Evolutionary conservation across 371 early-diverging fungal genomes (phyloP).

Genomic region (Mucor saturninus): DNA sequence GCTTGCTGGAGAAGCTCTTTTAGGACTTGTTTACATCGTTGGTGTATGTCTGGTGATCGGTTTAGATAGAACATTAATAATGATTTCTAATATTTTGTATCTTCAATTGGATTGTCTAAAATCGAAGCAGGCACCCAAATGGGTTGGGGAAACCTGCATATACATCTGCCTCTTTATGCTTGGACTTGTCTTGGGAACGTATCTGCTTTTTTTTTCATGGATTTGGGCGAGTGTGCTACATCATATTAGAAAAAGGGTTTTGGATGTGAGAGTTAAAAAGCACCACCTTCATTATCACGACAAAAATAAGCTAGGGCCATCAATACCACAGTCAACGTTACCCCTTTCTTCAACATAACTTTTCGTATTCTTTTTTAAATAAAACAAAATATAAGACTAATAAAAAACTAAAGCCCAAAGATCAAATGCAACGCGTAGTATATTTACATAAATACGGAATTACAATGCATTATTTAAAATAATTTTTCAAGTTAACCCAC

Average conservation of each 20-base stretch:
- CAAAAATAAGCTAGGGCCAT: neutral
- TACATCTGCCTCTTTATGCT: constrained; percentile 22
- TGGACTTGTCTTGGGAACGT: constrained; percentile 39
- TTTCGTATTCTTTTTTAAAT: neutral
- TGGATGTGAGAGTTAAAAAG: constrained; percentile 13
- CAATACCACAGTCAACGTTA: neutral
- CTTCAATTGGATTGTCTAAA: constrained; percentile 24
- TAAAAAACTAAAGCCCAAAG: too few species aligned
- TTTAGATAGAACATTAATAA: constrained; percentile 32
- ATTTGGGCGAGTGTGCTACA: constrained; percentile 47
- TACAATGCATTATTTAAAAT: too few species aligned
- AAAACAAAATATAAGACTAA: too few species aligned
- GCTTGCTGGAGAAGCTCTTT: constrained; percentile 41
- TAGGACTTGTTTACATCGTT: constrained; percentile 44
- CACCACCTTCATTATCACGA: neutral
- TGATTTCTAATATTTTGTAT: constrained; percentile 37
- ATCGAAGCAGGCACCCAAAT: constrained; percentile 1
- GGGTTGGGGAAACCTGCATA: constrained; percentile 16
- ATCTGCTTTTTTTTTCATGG: constrained; percentile 50
- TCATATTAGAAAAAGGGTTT: constrained; percentile 27
- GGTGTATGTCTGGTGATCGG: constrained; percentile 45
- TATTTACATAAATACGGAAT: too few species aligned
- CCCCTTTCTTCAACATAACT: neutral
- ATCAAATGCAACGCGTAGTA: too few species aligned
- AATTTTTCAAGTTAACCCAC: too few species aligned